Evolutionary conservation across 202 grass and related monocot species (phyloP).

Genomic region (Panicum hallii): DNA sequence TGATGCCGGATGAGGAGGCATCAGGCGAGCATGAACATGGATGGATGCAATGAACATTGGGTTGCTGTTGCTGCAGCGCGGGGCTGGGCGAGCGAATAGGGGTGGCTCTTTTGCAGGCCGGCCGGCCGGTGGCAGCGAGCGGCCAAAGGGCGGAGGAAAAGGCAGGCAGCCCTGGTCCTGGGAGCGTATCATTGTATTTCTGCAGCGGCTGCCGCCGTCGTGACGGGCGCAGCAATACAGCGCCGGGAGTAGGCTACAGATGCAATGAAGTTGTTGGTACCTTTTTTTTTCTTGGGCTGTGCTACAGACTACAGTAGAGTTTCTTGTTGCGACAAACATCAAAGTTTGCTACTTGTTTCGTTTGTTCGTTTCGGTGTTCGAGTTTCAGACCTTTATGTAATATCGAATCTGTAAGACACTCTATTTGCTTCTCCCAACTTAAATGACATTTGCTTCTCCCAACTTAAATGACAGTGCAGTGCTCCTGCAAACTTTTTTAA

Average conservation of each 20-base stretch:
- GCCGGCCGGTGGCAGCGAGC: constrained; percentile 22
- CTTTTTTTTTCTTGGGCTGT: not conserved
- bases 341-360: no score
- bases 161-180: constrained; percentile 36
- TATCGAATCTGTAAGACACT: no score
- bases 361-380: no score
- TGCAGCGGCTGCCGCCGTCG: constrained; percentile 7
- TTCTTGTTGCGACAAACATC: not conserved
- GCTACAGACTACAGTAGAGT: not conserved
- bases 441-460: no score
- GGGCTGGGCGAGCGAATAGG: constrained; percentile 27
- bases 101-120: constrained; percentile 41
- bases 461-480: no score
- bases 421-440: no score
- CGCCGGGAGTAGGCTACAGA: not conserved
- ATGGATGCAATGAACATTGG: constrained; percentile 36
- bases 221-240: constrained; percentile 17
- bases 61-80: not conserved
- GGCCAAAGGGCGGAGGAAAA: constrained; percentile 8
- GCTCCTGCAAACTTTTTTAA: no score
- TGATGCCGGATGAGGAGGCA: constrained; percentile 23
- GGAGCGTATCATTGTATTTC: constrained; percentile 50
- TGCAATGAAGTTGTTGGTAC: not conserved
- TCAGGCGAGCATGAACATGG: constrained; percentile 29
- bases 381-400: no score